Percentiles rank a stretch among this genome's conserved stretches.
Evolutionary conservation across 2,329 filamentous ascomycete species (phyloP).

Genomic region (Arthrobotrys sinensis): DNA sequence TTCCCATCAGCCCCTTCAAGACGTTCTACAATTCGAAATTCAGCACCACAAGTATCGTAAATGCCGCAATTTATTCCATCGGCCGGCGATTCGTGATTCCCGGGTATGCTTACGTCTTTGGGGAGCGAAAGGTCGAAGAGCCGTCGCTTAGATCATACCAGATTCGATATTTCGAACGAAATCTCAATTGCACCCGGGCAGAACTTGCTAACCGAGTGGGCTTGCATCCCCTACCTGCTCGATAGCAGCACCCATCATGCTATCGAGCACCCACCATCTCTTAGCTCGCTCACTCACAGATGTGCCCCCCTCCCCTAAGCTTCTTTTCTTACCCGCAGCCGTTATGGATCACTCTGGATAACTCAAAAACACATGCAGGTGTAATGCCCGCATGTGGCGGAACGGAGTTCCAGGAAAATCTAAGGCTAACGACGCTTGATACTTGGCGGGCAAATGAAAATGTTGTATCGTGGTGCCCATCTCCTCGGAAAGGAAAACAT

Average conservation of each 20-base stretch:
- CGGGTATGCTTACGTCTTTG: constrained; percentile 58
- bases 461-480: neutral
- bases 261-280: constrained; percentile 7
- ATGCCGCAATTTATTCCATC: constrained; percentile 58
- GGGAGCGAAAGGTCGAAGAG: constrained; percentile 25
- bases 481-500: constrained; percentile 33
- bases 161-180: constrained; percentile 51
- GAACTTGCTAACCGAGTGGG: constrained; percentile 58
- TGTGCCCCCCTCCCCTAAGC: constrained; percentile 11
- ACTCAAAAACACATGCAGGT: constrained; percentile 59
- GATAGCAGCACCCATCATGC: constrained; percentile 16
- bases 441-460: constrained; percentile 36
- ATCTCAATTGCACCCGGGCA: constrained; percentile 54
- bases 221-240: constrained; percentile 40
- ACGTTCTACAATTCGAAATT: constrained; percentile 10
- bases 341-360: constrained; percentile 47
- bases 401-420: constrained; percentile 61
- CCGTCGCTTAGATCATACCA: constrained; percentile 58
- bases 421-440: constrained; percentile 47
- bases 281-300: constrained; percentile 14
- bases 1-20: constrained; percentile 32
- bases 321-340: constrained; percentile 57
- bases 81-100: constrained; percentile 53
- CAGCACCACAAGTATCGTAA: constrained; percentile 34
- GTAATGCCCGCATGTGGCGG: constrained; percentile 60